Conservation (phyloP, 352 stramenopile genomes). For the Plasmopara viticola region DNA sequence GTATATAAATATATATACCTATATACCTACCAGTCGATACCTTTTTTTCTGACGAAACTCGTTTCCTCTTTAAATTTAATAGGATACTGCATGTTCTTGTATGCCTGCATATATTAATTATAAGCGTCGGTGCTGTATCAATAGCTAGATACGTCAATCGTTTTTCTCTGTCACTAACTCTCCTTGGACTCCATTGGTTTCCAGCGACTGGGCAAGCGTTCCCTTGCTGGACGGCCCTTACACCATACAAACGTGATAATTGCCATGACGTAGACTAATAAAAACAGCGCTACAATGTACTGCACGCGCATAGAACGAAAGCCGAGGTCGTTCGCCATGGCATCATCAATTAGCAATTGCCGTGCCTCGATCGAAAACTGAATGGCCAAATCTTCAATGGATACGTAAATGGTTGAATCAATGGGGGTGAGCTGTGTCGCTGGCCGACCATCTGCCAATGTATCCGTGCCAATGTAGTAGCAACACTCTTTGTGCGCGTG, state of each 20-base stretch:
- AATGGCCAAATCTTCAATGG: slow-evolving; percentile 71
- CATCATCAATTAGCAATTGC: slow-evolving; percentile 47
- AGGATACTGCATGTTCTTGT: background rate
- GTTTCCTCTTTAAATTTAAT: background rate
- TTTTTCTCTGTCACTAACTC: slow-evolving; percentile 25
- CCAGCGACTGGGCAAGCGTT: slow-evolving; percentile 74
- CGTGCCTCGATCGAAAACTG: slow-evolving; percentile 71
- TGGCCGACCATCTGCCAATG: slow-evolving; percentile 47
- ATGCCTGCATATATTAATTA: background rate
- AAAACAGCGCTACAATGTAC: slow-evolving; percentile 59
- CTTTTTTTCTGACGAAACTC: too few species aligned
- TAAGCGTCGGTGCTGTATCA: background rate
- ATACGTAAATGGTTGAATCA: slow-evolving; percentile 66
- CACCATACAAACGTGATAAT: slow-evolving; percentile 79
- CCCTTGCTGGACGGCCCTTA: slow-evolving; percentile 53
- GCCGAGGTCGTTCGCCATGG: slow-evolving; percentile 29
- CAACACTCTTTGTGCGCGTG: slow-evolving; percentile 80
- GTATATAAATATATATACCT: too few species aligned
- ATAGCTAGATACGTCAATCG: too few species aligned
- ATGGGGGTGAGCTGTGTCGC: slow-evolving; percentile 68
- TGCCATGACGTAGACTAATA: slow-evolving; percentile 56
- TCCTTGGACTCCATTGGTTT: slow-evolving; percentile 73
- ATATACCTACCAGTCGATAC: too few species aligned
- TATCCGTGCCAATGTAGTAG: slow-evolving; percentile 80
- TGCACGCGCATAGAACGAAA: slow-evolving; percentile 36